Evolutionary conservation across 495 filamentous ascomycete genomes (phyloP), one percentile per base, ranked within the genome.

Genomic region (Penicillium desertorum): DNA sequence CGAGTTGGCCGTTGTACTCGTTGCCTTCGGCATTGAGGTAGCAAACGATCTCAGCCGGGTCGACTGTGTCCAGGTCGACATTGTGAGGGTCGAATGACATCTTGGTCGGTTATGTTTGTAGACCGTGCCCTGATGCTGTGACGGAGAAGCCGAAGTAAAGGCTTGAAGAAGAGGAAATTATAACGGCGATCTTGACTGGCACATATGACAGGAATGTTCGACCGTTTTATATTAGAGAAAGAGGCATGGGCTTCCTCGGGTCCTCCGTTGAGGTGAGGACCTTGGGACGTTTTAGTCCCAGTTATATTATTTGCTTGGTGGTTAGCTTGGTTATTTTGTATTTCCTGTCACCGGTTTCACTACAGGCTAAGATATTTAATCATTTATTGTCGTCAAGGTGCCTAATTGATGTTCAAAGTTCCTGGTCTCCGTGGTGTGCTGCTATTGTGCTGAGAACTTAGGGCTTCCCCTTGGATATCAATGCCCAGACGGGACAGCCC

Each of bases 1-100:
- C 77, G 3, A 78, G 49, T 10, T 67, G 69, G 45, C 77, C 77
- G 22, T 79, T 66, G 54, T 77, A 80, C 7, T 78, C 75, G 57
- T 78, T 79, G 11, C 57, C 62, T 14, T 58, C 52, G 45, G 56
- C 51, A 19, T 68, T 63, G 20, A 77, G 54, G 56, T 73, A 76
- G 58, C 75, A 78, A 63, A 72, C 52, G 14, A 79, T 51, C 4
- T 76, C 54, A 5, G 61, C 51, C 7, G 62, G 52, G 51, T 75
- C 70, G 3, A 69, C 72, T 1, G 63, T 72, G 30, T 64, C 55
- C 45, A 77, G 68, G 46, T 79, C 62, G 59, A 79, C 75, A 52
- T 66, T 73, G 56, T 61, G 66, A 5, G 75, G 63, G 48, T 78
- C 62, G 55, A 77, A 78, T 5, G 66, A 43, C 69, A 71, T 71